Conservation (phyloP, 2,329 filamentous ascomycete genomes). For the Hirsutella thompsonii region DNA sequence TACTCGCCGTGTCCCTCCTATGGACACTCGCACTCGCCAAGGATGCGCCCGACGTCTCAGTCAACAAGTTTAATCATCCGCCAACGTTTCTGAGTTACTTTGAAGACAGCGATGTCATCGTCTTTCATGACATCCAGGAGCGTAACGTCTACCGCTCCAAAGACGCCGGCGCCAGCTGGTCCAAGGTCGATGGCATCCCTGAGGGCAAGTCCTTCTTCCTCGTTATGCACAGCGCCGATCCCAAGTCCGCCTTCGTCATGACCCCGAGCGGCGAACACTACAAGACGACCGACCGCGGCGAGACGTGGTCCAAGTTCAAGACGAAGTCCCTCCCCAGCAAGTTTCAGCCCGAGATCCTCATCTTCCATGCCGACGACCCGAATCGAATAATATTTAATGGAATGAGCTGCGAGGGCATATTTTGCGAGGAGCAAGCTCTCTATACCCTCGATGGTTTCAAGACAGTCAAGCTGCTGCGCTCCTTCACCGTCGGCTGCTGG, state of each 20-base stretch:
- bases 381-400: constrained; percentile 79
- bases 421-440: constrained; percentile 48
- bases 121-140: constrained; percentile 56
- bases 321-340: constrained; percentile 44
- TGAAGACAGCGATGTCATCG: constrained; percentile 69
- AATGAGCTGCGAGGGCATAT: constrained; percentile 51
- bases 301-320: constrained; percentile 67
- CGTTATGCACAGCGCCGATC: constrained; percentile 66
- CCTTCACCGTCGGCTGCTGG: constrained; percentile 62
- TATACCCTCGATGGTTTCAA: constrained; percentile 86
- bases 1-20: constrained; percentile 33
- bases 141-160: constrained; percentile 63
- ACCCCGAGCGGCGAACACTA: constrained; percentile 61
- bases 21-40: constrained; percentile 35
- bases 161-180: constrained; percentile 72
- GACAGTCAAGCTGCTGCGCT: constrained; percentile 50
- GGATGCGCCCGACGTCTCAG: constrained; percentile 52
- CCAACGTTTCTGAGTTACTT: constrained; percentile 76
- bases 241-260: constrained; percentile 67
- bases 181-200: constrained; percentile 48
- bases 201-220: constrained; percentile 51
- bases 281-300: constrained; percentile 70
- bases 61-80: constrained; percentile 50
- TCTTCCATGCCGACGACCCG: constrained; percentile 73
- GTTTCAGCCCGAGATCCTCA: constrained; percentile 39